Conservation (phyloP, 345 rosid species). For the Lenwebbia sp. region DNA sequence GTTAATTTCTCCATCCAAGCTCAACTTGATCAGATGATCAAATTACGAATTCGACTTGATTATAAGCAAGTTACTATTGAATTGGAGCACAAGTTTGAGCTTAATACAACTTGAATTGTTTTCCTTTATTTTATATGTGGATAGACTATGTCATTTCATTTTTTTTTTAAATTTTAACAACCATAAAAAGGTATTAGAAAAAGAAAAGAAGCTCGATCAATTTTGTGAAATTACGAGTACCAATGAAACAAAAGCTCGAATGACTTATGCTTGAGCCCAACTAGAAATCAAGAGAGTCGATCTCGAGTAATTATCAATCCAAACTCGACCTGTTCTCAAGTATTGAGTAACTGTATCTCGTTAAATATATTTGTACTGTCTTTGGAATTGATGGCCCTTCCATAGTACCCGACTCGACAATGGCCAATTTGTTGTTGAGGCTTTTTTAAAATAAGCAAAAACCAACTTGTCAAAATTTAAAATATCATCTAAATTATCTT, state of each 20-base stretch:
- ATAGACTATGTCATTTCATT: too few relatives aligned
- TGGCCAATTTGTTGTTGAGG: not conserved
- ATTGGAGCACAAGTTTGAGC: accelerated
- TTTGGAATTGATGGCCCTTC: not conserved
- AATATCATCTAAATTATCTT: too few relatives aligned
- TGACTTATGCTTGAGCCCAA: not conserved
- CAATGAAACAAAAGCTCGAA: accelerated
- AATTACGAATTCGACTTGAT: not conserved
- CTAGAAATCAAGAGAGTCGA: not conserved
- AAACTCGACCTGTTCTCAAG: accelerated
- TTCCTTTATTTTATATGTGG: not conserved
- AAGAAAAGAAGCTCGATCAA: not conserved
- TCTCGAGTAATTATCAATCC: not conserved
- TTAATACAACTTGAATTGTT: not conserved
- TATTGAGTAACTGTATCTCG: not conserved
- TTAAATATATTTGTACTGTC: not conserved
- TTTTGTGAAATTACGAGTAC: not conserved
- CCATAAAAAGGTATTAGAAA: accelerated
- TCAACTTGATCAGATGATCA: not conserved
- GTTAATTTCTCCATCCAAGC: not conserved
- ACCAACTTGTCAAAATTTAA: accelerated
- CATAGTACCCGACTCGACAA: too few relatives aligned
- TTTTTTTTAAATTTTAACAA: not conserved
- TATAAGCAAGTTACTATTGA: not conserved
- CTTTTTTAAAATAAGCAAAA: not conserved